Evolutionary conservation across 176 grass and related monocot genomes (phyloP).

Genomic region (Zoysia pacifica): DNA sequence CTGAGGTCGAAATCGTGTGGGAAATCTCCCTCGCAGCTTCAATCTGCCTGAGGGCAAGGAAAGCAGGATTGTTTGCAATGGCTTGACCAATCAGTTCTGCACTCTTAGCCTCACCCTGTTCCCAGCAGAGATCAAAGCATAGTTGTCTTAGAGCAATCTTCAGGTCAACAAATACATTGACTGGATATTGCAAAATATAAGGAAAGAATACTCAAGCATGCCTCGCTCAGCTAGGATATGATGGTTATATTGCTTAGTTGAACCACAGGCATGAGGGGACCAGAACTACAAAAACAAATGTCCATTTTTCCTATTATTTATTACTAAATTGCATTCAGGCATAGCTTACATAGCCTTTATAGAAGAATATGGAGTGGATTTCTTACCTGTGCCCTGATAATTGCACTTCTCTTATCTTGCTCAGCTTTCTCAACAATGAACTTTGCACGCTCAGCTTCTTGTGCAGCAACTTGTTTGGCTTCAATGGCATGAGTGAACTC

Average conservation of each 20-base stretch:
- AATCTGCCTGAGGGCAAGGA: slow-evolving; percentile 73
- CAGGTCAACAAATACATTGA: background rate
- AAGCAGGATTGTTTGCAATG: slow-evolving; percentile 78
- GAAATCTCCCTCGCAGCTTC: slow-evolving; percentile 83
- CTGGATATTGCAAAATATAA: background rate
- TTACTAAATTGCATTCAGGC: background rate
- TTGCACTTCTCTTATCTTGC: slow-evolving; percentile 83
- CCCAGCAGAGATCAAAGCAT: background rate
- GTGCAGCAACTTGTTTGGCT: slow-evolving; percentile 88
- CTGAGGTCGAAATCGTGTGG: slow-evolving; percentile 64
- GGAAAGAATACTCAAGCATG: background rate
- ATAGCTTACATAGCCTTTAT: background rate
- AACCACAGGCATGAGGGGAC: background rate
- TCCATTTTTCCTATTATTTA: background rate
- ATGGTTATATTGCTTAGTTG: background rate
- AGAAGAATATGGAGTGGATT: background rate
- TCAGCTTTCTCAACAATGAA: slow-evolving; percentile 96
- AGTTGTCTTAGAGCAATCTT: background rate
- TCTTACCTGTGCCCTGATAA: slow-evolving; percentile 81
- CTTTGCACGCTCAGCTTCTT: slow-evolving; percentile 84
- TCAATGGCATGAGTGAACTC: slow-evolving; percentile 90
- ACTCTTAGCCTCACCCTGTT: slow-evolving; percentile 83
- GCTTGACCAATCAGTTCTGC: slow-evolving; percentile 85
- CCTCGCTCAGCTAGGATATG: background rate
- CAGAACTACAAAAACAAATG: background rate